phyloP scores from a whole-genome alignment of 2,329 filamentous ascomycete species.

The Diaporthe sp. region DNA sequence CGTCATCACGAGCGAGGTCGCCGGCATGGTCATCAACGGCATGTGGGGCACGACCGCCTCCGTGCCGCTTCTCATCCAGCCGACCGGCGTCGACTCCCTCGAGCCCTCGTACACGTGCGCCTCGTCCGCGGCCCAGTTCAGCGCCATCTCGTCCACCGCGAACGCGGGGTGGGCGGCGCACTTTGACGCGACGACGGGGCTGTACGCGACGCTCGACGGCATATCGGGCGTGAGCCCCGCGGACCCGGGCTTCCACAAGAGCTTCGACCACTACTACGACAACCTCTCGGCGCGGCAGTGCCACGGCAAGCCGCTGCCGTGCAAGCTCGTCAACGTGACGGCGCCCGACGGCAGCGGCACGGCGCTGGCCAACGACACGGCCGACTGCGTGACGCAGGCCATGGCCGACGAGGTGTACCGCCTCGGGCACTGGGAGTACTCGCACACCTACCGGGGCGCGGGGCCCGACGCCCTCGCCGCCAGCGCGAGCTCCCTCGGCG shows the following conservation, averaged over 20 bases:
- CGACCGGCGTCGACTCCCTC: slow-evolving; percentile 76
- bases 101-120: slow-evolving; percentile 81
- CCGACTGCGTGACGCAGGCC: slow-evolving; percentile 71
- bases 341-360: slow-evolving; percentile 49
- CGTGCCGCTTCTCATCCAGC: slow-evolving; percentile 65
- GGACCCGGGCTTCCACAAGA: slow-evolving; percentile 76
- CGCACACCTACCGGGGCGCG: slow-evolving; percentile 80
- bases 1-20: slow-evolving; percentile 85
- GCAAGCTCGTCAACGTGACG: slow-evolving; percentile 60
- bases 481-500: slow-evolving; percentile 74
- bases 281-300: slow-evolving; percentile 86
- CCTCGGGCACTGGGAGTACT: slow-evolving; percentile 85
- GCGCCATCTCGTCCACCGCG: slow-evolving; percentile 58
- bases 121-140: slow-evolving; percentile 60
- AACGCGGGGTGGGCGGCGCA: slow-evolving; percentile 74
- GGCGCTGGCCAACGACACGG: slow-evolving; percentile 55
- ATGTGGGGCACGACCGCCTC: slow-evolving; percentile 69
- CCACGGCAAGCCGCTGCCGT: slow-evolving; percentile 80
- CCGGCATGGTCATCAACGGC: slow-evolving; percentile 79
- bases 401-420: slow-evolving; percentile 80
- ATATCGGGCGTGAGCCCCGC: slow-evolving; percentile 74
- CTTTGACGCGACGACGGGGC: slow-evolving; percentile 65
- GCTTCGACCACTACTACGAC: slow-evolving; percentile 87
- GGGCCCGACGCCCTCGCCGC: slow-evolving; percentile 70
- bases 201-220: slow-evolving; percentile 74